These are phyloP conservation scores for Fonsecaea pedrosoi DNA, from an alignment of 2,329 filamentous ascomycete species.

Conservation along the genomic window DNA sequence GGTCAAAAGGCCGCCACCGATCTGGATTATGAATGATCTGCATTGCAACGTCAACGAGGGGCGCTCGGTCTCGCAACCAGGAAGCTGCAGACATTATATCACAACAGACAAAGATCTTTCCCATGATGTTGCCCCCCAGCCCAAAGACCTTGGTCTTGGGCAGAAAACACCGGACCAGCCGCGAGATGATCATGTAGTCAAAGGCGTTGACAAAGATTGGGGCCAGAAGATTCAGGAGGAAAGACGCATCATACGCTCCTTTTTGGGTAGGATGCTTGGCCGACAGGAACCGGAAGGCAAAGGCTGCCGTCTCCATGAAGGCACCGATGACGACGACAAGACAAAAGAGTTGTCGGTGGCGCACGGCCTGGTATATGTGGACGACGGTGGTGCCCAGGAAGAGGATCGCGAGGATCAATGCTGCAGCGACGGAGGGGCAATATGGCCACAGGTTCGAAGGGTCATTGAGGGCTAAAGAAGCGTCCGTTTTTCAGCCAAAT, in stretches of 20 bases:
- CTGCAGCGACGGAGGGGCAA: slow-evolving; percentile 3
- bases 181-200: slow-evolving; percentile 54
- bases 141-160: slow-evolving; percentile 45
- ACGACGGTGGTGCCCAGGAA: not conserved
- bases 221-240: slow-evolving; percentile 19
- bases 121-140: slow-evolving; percentile 47
- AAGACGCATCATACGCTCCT: slow-evolving; percentile 12
- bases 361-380: not conserved
- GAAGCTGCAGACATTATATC: slow-evolving; percentile 38
- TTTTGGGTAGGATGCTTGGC: slow-evolving; percentile 16
- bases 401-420: slow-evolving; percentile 4
- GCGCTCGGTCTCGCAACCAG: not conserved
- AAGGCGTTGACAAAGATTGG: slow-evolving; percentile 49
- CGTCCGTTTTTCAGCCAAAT: not conserved
- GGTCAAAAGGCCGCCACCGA: slow-evolving; percentile 17
- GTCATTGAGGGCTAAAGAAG: not conserved
- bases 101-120: slow-evolving; percentile 49
- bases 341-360: slow-evolving; percentile 7
- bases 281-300: slow-evolving; percentile 11
- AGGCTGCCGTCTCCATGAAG: slow-evolving; percentile 17
- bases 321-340: slow-evolving; percentile 20
- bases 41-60: slow-evolving; percentile 34
- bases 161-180: slow-evolving; percentile 53
- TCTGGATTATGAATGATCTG: slow-evolving; percentile 33
- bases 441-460: slow-evolving; percentile 13